Base-by-base conservation (phyloP, 306 rosid genomes). In the Cicer cuneatum region DNA sequence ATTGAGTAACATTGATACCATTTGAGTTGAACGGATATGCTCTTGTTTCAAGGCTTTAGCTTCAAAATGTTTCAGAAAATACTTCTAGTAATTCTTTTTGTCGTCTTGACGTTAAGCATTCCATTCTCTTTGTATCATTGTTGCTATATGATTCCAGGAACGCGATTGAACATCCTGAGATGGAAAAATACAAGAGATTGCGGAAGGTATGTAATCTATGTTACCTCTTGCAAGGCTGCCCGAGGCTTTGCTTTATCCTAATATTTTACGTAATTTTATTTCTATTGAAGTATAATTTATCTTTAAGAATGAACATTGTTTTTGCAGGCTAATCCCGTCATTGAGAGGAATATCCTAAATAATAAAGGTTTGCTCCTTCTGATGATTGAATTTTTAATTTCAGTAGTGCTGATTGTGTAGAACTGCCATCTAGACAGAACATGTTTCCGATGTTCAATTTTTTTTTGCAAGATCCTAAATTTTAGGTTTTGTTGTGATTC, bases 301-400 rank as follows among this genome's bases (percentile, higher is more conserved):
- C 6, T 29, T 3, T 29, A 59, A 65, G 65, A 62, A 82, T 13
- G 64, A 42, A 71, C 43, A 74, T 67, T 75, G 12, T 46, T 64
- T 83, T 81, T 81, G 86, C 97, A 94, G 99, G 85, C 86, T 19
- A 94, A 94, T 86, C 90, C 97, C 8, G 69, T 78, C 66, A 92
- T 94, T 49, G 80, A 85, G 81, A 89, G 85, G 87, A 85, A 86
- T 79, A 78, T 94, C 53, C 66, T 87, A 66, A 82, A 79, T 68
- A 83, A 81, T 80, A 85, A 83, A 90, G 99, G 99, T 94, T 47
- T 78, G 87, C 69, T 35, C 53, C 72, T 73, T 74, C 52, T 39
- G 63, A 71, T 29, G 47, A 21, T 69, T 37, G 56, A 7, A 15
- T 76, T 68, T 62, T 52, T 52, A 3, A 75, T 74, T 45, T 56